Evolutionary conservation across 352 stramenopile species (phyloP).

Genomic region (Globisporangium carolinianum): DNA sequence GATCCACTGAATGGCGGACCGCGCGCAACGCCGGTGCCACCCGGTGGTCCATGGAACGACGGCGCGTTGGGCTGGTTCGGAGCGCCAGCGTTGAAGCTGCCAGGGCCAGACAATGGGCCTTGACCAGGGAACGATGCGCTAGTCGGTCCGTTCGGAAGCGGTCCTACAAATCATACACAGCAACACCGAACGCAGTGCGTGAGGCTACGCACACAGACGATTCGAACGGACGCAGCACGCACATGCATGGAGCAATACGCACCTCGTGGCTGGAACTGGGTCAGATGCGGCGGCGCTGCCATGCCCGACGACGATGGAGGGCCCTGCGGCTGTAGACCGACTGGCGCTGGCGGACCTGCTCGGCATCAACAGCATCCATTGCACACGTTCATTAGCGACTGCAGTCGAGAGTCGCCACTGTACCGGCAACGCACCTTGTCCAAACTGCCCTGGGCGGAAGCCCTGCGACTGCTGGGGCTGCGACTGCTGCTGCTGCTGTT

Average conservation of each 20-base stretch:
- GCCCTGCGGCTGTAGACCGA: conserved; percentile 7
- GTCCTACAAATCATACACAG: conserved; percentile 1
- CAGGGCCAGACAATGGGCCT: conserved; percentile 7
- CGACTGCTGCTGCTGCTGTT: conserved; percentile 1
- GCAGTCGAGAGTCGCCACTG: too few relatives aligned
- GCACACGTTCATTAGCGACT: background rate
- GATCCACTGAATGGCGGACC: conserved; percentile 5
- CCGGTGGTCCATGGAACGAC: conserved; percentile 11
- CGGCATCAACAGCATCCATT: background rate
- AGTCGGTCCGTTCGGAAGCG: conserved; percentile 17
- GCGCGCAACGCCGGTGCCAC: conserved; percentile 14
- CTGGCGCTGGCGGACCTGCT: conserved; percentile 6
- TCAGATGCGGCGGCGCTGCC: conserved; percentile 22
- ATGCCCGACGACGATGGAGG: conserved; percentile 30
- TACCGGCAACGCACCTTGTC: conserved; percentile 4
- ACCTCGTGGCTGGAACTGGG: conserved; percentile 33
- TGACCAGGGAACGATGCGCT: conserved; percentile 18
- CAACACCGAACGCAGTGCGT: too few relatives aligned
- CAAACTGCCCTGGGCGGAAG: conserved; percentile 20
- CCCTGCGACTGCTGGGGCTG: background rate
- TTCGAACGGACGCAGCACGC: background rate
- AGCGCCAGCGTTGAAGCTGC: conserved; percentile 8
- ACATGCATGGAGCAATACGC: background rate
- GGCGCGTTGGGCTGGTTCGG: conserved; percentile 8
- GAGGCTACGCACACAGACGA: too few relatives aligned